Base-by-base conservation (phyloP, 768 basidiomycete species). In the Rubroboletus satanas region DNA sequence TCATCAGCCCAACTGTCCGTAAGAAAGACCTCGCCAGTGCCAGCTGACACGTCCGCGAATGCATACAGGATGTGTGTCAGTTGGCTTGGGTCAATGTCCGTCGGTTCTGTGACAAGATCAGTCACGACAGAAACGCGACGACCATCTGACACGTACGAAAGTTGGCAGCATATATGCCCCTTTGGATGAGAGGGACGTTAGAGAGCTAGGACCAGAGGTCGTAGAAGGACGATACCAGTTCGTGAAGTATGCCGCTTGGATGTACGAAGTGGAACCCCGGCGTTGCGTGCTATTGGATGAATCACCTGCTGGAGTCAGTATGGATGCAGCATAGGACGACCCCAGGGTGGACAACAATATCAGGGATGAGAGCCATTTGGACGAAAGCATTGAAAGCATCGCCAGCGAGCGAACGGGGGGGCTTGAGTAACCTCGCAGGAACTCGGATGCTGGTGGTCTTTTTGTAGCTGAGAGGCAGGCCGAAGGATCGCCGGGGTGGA, bases 1-100 rank as follows among this genome's bases (percentile, higher is more conserved):
- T 83, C 75, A 65, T 93, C 91, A 5, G 88, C 87, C 69, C 87
- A 92, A 9, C 76, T 65, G 64, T 92, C 91, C 2, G 86, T 87
- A 18, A 92, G 75, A 14, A 67, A 71, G 59, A 90, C 86, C 17
- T 72, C 66, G 12, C 91, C 90, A 0, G 82, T 80, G 42, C 75
- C 72, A 7, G 83, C 67, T 51, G 81, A 78, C 36, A 85, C 79
- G 67, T 92, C 88, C 44, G 87, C 90, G 65, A 93, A 93, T 3
- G 88, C 79, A 61, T 92, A 92, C 17, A 90, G 72, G 62, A 92
- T 81, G 74, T 89, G 89, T 7, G 88, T 90, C 59, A 93, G 74
- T 37, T 78, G 74, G 4, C 73, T 70, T 9, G 83, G 68, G 43
- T 77, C 76, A 52, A 89, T 83, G 54, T 87, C 79, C 21, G 79